Conservation (phyloP, 2,329 filamentous ascomycete species). For the Fusarium sp. region DNA sequence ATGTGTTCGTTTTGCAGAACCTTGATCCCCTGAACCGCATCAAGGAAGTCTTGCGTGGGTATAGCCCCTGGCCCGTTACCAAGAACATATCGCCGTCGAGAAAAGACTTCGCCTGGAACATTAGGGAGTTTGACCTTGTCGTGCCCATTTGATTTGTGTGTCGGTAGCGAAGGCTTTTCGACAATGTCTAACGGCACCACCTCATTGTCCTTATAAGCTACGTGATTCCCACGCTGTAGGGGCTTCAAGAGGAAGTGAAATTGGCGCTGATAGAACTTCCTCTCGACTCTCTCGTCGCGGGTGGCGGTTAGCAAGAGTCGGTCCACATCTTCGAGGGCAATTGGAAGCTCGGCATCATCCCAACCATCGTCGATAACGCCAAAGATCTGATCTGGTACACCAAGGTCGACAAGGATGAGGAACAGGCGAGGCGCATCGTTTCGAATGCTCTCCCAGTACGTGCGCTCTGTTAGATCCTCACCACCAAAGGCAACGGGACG, state of each 20-base stretch:
- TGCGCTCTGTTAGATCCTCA: slow-evolving; percentile 75
- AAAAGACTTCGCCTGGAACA: slow-evolving; percentile 66
- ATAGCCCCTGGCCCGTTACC: slow-evolving; percentile 59
- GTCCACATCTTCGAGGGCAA: slow-evolving; percentile 73
- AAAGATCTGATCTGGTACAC: slow-evolving; percentile 79
- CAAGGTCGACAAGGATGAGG: slow-evolving; percentile 76
- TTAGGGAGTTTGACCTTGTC: slow-evolving; percentile 74
- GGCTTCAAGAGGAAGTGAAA: slow-evolving; percentile 77
- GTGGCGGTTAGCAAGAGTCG: slow-evolving; percentile 70
- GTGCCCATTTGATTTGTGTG: slow-evolving; percentile 54
- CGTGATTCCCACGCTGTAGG: slow-evolving; percentile 69
- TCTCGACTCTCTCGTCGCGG: slow-evolving; percentile 72
- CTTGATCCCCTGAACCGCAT: slow-evolving; percentile 69
- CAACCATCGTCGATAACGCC: slow-evolving; percentile 79
- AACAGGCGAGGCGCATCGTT: slow-evolving; percentile 77
- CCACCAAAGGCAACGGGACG: slow-evolving; percentile 72
- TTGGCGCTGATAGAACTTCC: slow-evolving; percentile 76
- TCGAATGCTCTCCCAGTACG: slow-evolving; percentile 83
- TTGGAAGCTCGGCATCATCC: slow-evolving; percentile 80
- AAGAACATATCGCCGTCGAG: slow-evolving; percentile 68
- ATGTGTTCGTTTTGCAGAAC: slow-evolving; percentile 75
- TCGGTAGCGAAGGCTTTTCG: slow-evolving; percentile 65
- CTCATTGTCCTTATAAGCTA: slow-evolving; percentile 74
- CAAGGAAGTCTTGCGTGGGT: slow-evolving; percentile 66
- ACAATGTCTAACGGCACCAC: slow-evolving; percentile 76